A percentile compares a stretch with the other conserved stretches of the same genome.
Conservation (phyloP, 1,139 yeast genomes). For the Hyphopichia buzzinii region DNA sequence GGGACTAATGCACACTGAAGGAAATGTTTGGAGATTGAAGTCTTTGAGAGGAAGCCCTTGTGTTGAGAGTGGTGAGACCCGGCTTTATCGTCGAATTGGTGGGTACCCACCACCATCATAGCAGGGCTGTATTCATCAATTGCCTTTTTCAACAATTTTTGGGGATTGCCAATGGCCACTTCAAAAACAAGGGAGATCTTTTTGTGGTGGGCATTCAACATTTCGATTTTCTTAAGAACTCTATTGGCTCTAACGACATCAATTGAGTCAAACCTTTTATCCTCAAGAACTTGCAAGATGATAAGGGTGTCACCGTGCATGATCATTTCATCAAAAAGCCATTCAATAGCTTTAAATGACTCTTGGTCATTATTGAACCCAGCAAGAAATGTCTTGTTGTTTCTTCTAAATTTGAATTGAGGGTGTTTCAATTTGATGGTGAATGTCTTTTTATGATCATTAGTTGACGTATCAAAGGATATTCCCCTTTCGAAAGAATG, state of each 20-base stretch:
- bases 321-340: slow-evolving; percentile 65
- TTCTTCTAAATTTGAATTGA: slow-evolving; percentile 51
- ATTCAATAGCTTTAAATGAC: slow-evolving; percentile 58
- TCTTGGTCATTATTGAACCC: slow-evolving; percentile 61
- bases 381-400: slow-evolving; percentile 60
- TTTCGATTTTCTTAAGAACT: slow-evolving; percentile 42
- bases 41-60: slow-evolving; percentile 44
- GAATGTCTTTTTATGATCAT: slow-evolving; percentile 43
- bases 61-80: slow-evolving; percentile 38
- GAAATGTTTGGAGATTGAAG: slow-evolving; percentile 59
- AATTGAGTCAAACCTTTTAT: slow-evolving; percentile 26
- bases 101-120: slow-evolving; percentile 64
- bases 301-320: slow-evolving; percentile 65
- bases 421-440: slow-evolving; percentile 58
- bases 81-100: slow-evolving; percentile 29
- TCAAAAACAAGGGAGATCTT: slow-evolving; percentile 58
- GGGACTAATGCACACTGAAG: slow-evolving; percentile 68
- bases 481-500: slow-evolving; percentile 36
- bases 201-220: slow-evolving; percentile 45
- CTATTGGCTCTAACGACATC: slow-evolving; percentile 32
- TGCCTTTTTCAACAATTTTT: slow-evolving; percentile 52
- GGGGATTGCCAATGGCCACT: slow-evolving; percentile 61
- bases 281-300: slow-evolving; percentile 58
- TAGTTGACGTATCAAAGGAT: slow-evolving; percentile 50
- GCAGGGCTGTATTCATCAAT: slow-evolving; percentile 63